Conservation (phyloP, 2,329 filamentous ascomycete genomes). For the Paecilomyces niveus region DNA sequence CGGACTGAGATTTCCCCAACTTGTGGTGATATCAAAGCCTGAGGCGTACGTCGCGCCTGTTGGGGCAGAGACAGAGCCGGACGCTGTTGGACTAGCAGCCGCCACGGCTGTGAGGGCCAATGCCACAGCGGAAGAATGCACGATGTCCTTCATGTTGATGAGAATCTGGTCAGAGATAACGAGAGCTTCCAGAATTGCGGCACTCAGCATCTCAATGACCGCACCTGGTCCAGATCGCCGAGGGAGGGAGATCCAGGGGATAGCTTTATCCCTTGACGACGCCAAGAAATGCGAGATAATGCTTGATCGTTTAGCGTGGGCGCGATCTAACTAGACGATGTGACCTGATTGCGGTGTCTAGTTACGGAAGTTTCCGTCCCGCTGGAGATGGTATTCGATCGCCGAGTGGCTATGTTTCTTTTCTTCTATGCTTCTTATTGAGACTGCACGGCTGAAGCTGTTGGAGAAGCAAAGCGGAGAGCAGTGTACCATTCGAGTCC, state of each 20-base stretch:
- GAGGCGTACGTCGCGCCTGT: slow-evolving; percentile 18
- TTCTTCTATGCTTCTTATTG: neutral
- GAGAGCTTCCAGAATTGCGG: too few species aligned
- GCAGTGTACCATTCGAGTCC: neutral
- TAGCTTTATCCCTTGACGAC: neutral
- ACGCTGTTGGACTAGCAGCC: neutral
- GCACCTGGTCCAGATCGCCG: too few species aligned
- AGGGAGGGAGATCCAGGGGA: neutral
- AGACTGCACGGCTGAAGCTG: neutral
- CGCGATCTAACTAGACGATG: neutral
- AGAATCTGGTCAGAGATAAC: neutral
- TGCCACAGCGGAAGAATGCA: neutral
- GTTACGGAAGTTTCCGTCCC: neutral
- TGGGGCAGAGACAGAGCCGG: slow-evolving; percentile 6
- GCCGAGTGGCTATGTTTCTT: neutral
- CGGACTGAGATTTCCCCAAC: slow-evolving; percentile 25
- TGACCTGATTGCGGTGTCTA: neutral
- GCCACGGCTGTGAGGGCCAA: neutral
- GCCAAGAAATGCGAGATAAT: neutral
- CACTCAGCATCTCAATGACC: too few species aligned
- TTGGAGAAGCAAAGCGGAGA: neutral
- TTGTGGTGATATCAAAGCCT: slow-evolving; percentile 24
- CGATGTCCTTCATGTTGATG: neutral
- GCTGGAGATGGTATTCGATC: neutral
- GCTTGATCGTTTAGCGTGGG: neutral